Percentiles rank a stretch among this genome's conserved stretches.
Conservation (phyloP, 345 rosid genomes). For the Noccaea bulbosa region DNA sequence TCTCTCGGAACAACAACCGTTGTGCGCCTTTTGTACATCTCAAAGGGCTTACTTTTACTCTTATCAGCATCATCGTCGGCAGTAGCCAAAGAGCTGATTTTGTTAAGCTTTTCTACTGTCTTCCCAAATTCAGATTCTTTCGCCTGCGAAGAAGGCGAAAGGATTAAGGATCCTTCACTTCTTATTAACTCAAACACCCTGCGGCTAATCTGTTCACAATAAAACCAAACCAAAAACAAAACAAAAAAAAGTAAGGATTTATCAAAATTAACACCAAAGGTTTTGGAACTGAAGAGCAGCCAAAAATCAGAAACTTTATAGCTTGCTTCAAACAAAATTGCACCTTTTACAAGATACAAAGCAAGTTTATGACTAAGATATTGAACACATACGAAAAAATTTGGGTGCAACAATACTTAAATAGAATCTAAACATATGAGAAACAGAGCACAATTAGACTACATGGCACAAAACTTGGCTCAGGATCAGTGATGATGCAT, state of each 20-base stretch:
- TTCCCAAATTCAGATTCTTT: conserved; percentile 49
- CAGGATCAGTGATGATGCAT: too few species aligned
- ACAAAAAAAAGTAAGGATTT: conserved; percentile 4
- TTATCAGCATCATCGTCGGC: conserved; percentile 43
- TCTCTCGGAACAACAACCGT: conserved; percentile 73
- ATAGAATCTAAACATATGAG: background rate
- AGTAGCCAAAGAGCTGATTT: conserved; percentile 23
- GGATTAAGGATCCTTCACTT: conserved; percentile 53
- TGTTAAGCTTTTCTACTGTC: conserved; percentile 37
- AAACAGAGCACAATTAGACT: background rate
- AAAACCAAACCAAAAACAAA: background rate
- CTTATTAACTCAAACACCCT: conserved; percentile 80
- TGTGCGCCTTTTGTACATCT: conserved; percentile 83
- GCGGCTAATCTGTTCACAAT: conserved; percentile 69
- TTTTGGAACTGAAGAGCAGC: background rate
- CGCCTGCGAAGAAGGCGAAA: conserved; percentile 44
- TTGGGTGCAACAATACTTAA: background rate
- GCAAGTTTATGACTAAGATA: conserved; percentile 7
- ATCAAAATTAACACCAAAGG: background rate
- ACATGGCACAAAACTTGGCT: background rate
- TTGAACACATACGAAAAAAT: background rate
- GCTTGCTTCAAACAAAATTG: background rate
- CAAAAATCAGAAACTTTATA: background rate
- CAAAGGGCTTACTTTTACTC: conserved; percentile 63
- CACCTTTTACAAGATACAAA: background rate